These are phyloP conservation scores for Serendipita sp. DNA, from an alignment of 768 basidiomycete species.

Conservation along the genomic window DNA sequence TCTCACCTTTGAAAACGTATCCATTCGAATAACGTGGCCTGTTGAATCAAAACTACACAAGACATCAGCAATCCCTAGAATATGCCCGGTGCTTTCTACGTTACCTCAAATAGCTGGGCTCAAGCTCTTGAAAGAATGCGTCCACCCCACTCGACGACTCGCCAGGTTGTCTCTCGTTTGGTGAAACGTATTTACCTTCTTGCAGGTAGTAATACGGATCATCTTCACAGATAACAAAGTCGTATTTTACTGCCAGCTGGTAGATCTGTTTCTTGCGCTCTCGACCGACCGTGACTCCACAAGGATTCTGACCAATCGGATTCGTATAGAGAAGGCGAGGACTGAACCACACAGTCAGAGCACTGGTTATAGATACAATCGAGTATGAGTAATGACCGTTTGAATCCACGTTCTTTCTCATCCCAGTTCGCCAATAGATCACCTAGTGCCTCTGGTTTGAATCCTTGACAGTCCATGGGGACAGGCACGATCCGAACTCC, in stretches of 20 bases:
- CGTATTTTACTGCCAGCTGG: conserved; percentile 64
- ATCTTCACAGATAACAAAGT: conserved; percentile 68
- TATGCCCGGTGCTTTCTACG: not conserved
- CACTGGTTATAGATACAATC: not conserved
- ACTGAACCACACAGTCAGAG: conserved; percentile 18
- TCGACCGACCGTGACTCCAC: conserved; percentile 46
- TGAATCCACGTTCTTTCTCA: conserved; percentile 33
- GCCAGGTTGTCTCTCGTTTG: conserved; percentile 21
- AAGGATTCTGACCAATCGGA: conserved; percentile 75
- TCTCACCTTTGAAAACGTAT: conserved; percentile 57
- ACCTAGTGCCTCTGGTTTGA: conserved; percentile 45
- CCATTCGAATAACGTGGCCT: conserved; percentile 69
- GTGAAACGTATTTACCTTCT: conserved; percentile 32
- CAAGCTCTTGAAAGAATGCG: conserved; percentile 35
- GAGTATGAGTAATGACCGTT: conserved; percentile 24
- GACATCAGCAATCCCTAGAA: not conserved
- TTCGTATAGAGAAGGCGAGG: conserved; percentile 61
- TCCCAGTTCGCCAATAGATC: conserved; percentile 51
- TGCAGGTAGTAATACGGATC: conserved; percentile 73
- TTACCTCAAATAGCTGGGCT: conserved; percentile 44
- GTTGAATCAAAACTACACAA: conserved; percentile 44
- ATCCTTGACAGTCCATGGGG: conserved; percentile 54
- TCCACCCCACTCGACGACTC: conserved; percentile 21
- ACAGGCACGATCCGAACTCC: conserved; percentile 36
- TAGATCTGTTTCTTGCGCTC: conserved; percentile 65